Evolutionary conservation across 2,329 filamentous ascomycete species (phyloP).

Genomic region (Plectosphaerella cucumerina): DNA sequence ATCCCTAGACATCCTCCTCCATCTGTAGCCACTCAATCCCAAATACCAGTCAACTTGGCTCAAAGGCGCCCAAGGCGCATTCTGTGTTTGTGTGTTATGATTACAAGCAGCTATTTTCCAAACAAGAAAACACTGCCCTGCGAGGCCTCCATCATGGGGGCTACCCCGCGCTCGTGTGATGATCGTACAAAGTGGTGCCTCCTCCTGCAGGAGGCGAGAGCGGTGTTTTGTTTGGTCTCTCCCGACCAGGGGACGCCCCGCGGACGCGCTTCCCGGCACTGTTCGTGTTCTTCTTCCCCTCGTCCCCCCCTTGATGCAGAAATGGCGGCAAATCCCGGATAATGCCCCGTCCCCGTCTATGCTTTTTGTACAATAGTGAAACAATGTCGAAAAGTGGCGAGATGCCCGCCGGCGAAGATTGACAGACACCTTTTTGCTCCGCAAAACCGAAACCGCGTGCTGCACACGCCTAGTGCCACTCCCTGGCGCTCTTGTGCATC

Average conservation of each 20-base stretch:
- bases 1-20: too few relatives aligned
- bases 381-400: not conserved
- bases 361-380: not conserved
- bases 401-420: not conserved
- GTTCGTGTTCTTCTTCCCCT: not conserved
- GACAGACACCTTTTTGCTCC: not conserved
- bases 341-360: not conserved
- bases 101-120: not conserved
- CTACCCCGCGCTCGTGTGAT: not conserved
- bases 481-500: constrained; percentile 94
- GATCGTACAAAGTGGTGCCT: constrained; percentile 2
- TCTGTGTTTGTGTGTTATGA: not conserved
- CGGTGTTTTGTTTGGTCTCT: constrained; percentile 3
- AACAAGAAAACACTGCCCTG: not conserved
- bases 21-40: constrained; percentile 6
- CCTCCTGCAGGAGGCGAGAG: not conserved
- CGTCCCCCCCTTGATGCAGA: not conserved
- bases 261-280: not conserved
- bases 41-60: not conserved
- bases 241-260: not conserved
- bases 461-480: constrained; percentile 58
- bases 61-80: not conserved
- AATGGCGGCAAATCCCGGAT: not conserved
- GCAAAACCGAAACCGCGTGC: constrained; percentile 5
- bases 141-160: not conserved